phyloP scores from a whole-genome alignment of 2,329 filamentous ascomycete genomes.

The Exophiala xenobiotica region DNA sequence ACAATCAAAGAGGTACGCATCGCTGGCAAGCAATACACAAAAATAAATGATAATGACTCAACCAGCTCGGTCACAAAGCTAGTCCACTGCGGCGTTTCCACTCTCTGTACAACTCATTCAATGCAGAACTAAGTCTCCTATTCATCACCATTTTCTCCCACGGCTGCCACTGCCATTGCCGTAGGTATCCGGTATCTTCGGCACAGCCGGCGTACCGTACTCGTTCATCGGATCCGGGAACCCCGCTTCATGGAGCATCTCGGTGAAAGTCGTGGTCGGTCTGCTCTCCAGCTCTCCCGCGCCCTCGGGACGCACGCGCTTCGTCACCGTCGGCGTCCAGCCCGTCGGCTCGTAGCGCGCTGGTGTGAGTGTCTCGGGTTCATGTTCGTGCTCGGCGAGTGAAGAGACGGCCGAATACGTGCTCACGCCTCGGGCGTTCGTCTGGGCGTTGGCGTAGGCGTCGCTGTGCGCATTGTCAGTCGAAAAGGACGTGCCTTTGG shows the following conservation, averaged over 20 bases:
- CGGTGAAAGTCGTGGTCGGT: conserved; percentile 29
- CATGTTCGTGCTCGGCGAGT: conserved; percentile 1
- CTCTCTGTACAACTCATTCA: too few species aligned
- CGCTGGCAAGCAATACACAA: too few species aligned
- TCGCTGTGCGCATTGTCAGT: conserved; percentile 12
- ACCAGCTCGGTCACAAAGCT: too few species aligned
- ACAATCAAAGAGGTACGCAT: background rate
- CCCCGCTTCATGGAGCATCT: conserved; percentile 28
- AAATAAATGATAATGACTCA: too few species aligned
- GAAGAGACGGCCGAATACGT: conserved; percentile 17
- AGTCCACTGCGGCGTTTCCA: too few species aligned
- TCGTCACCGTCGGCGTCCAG: conserved; percentile 10
- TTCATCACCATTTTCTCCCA: too few species aligned
- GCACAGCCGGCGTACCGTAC: conserved; percentile 21
- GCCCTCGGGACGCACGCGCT: conserved; percentile 8
- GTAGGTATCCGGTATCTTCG: conserved; percentile 26
- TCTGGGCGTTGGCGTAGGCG: conserved; percentile 4
- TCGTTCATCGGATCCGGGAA: conserved; percentile 27
- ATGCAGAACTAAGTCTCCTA: too few species aligned
- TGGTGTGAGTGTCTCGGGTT: conserved; percentile 20
- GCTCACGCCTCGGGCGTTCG: conserved; percentile 15
- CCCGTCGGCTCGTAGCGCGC: conserved; percentile 23
- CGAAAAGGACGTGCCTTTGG: conserved; percentile 9
- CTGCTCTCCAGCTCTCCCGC: conserved; percentile 14
- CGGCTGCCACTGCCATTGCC: conserved; percentile 9